phyloP scores from a whole-genome alignment of 306 rosid species.

The Begonia loranthoides region DNA sequence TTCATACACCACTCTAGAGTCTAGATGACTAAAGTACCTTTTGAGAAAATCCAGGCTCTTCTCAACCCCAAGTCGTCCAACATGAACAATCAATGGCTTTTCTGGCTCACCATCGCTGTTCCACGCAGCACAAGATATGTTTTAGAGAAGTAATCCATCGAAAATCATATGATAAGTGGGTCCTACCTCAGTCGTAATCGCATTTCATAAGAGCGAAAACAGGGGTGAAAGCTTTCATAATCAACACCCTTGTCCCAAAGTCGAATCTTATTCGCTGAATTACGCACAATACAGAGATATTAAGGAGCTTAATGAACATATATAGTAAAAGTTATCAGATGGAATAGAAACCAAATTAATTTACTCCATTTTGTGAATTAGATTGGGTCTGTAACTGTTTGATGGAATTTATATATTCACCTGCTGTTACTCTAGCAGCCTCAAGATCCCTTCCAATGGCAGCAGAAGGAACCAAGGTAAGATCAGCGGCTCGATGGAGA shows the following conservation, averaged over 20 bases:
- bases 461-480: conserved; percentile 91
- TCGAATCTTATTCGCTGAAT: conserved; percentile 81
- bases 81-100: conserved; percentile 85
- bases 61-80: conserved; percentile 94
- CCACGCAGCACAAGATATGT: not conserved
- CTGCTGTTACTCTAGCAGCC: conserved; percentile 68
- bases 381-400: not conserved
- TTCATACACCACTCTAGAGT: too few species aligned
- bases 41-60: conserved; percentile 90
- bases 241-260: conserved; percentile 99
- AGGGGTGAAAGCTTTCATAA: conserved; percentile 80
- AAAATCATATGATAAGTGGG: conserved; percentile 6
- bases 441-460: conserved; percentile 78
- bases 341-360: too few species aligned
- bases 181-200: conserved; percentile 61
- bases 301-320: too few species aligned
- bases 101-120: conserved; percentile 77
- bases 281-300: conserved; percentile 6
- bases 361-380: too few species aligned
- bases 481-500: conserved; percentile 95
- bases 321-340: too few species aligned
- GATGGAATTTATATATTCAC: conserved; percentile 26
- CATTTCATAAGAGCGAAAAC: conserved; percentile 70
- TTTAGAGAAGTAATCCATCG: too few species aligned
- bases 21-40: conserved; percentile 19